A percentile compares a stretch with the other conserved stretches of the same genome.
phyloP scores from a whole-genome alignment of 768 basidiomycete genomes.

The Polyporus arcularius region DNA sequence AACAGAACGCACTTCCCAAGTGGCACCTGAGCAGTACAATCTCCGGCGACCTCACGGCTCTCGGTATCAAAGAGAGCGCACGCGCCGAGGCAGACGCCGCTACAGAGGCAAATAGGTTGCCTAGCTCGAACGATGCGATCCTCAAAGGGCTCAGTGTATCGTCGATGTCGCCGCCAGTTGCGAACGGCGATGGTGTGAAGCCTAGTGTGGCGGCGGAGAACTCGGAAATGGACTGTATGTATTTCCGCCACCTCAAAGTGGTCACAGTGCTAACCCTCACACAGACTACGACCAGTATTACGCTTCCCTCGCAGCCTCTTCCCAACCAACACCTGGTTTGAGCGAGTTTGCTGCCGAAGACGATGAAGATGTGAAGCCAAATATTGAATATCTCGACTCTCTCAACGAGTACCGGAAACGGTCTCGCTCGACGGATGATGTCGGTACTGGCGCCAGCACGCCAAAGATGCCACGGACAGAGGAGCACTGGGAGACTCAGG shows the following conservation, averaged over 20 bases:
- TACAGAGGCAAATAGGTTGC: slow-evolving; percentile 25
- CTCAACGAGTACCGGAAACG: slow-evolving; percentile 75
- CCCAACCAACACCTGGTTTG: slow-evolving; percentile 61
- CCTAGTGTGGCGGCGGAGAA: slow-evolving; percentile 42
- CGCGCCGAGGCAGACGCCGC: slow-evolving; percentile 41
- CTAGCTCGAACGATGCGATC: slow-evolving; percentile 69
- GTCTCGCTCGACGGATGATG: slow-evolving; percentile 60
- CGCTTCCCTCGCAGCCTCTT: slow-evolving; percentile 70
- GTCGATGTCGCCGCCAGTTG: slow-evolving; percentile 31
- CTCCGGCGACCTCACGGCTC: slow-evolving; percentile 85
- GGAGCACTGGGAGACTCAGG: slow-evolving; percentile 28
- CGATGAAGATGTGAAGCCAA: slow-evolving; percentile 63
- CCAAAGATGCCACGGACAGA: slow-evolving; percentile 20
- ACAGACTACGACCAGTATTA: slow-evolving; percentile 84
- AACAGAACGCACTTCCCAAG: slow-evolving; percentile 88
- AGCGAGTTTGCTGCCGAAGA: slow-evolving; percentile 62
- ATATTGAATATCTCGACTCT: slow-evolving; percentile 64
- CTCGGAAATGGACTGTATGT: slow-evolving; percentile 68
- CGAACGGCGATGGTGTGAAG: slow-evolving; percentile 39
- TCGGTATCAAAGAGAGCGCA: slow-evolving; percentile 77
- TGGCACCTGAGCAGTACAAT: slow-evolving; percentile 98
- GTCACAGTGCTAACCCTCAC: neutral
- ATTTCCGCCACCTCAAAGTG: neutral
- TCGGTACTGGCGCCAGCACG: slow-evolving; percentile 21
- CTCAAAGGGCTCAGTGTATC: slow-evolving; percentile 67